These are phyloP conservation scores for Cicer yamashitae DNA, from an alignment of 306 rosid species.

Conservation along the genomic window DNA sequence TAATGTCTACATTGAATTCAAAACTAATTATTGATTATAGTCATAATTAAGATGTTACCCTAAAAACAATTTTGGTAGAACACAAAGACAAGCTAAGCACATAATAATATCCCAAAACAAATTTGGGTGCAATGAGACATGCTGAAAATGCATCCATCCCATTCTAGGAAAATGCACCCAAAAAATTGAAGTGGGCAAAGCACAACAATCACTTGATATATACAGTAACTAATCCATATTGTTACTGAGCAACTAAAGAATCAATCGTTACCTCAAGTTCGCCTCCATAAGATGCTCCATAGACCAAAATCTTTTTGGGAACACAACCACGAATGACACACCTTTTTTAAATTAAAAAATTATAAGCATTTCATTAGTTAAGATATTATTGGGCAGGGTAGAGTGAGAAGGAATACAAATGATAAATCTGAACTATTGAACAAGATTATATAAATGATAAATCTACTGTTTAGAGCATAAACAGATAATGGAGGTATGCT, in stretches of 20 bases:
- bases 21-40: too few species aligned
- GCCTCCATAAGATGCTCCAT: slow-evolving; percentile 84
- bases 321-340: slow-evolving; percentile 99
- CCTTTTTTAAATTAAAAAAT: slow-evolving; percentile 59
- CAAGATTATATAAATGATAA: neutral
- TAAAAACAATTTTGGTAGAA: neutral
- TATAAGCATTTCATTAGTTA: slow-evolving; percentile 35
- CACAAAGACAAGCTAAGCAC: slow-evolving; percentile 14
- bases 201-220: slow-evolving; percentile 5
- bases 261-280: slow-evolving; percentile 77
- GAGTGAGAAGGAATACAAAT: neutral
- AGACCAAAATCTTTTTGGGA: slow-evolving; percentile 97
- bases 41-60: neutral
- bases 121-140: slow-evolving; percentile 23
- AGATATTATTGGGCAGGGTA: neutral
- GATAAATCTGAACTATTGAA: too few species aligned
- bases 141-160: neutral
- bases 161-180: slow-evolving; percentile 1
- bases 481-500: neutral
- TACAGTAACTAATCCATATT: slow-evolving; percentile 13
- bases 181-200: slow-evolving; percentile 1
- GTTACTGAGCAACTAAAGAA: slow-evolving; percentile 32
- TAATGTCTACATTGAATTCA: too few species aligned
- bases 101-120: slow-evolving; percentile 7
- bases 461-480: neutral